Base-by-base conservation (phyloP, 116 monocot genomes). In the Iris pallida region DNA sequence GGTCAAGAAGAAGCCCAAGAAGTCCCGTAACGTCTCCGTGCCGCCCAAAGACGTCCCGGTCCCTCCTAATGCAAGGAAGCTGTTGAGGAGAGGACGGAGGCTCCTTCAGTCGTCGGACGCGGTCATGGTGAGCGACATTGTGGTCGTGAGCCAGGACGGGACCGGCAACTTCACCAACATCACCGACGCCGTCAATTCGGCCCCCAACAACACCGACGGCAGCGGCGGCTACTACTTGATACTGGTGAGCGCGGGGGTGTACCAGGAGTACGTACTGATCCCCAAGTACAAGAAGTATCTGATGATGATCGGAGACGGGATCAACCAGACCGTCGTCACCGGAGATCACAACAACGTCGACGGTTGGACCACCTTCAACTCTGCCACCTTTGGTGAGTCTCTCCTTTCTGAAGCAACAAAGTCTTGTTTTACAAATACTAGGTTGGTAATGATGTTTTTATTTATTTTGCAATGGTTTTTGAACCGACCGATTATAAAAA, bases 331-430 rank as follows among this genome's bases (percentile, higher is more conserved):
- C 16, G 62, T 71, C 5, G 62, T 71, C 16, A 71, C 71, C 42
- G 71, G 60, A 15, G 42, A 62, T 44, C 71, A 43, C 49, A 71
- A 47, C 71, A 49, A 51, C 16, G 62, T 16, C 53, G 71, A 71
- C 16, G 71, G 71, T 49, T 71, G 71, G 66, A 71, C 71, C 41
- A 71, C 71, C 42, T 71, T 71, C 14, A 71, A 54, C 62, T 71
- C 71, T 8, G 61, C 71, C 7, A 71, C 62, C 19, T 62, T 71
- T 19, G 71, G 71, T 71, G 18, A 48, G 62, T 64, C n/a, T n/a
- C n/a, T n/a, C n/a, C n/a, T n/a, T n/a, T n/a, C n/a, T n/a, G n/a
- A n/a, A n/a, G n/a, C n/a, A 30, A 0, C 30, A 30, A 30, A 30
- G n/a, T 30, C 3, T 30, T 30, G 3, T 30, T 1, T 30, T 30